Conservation (phyloP, 345 rosid species). For the Microcos paniculata region DNA sequence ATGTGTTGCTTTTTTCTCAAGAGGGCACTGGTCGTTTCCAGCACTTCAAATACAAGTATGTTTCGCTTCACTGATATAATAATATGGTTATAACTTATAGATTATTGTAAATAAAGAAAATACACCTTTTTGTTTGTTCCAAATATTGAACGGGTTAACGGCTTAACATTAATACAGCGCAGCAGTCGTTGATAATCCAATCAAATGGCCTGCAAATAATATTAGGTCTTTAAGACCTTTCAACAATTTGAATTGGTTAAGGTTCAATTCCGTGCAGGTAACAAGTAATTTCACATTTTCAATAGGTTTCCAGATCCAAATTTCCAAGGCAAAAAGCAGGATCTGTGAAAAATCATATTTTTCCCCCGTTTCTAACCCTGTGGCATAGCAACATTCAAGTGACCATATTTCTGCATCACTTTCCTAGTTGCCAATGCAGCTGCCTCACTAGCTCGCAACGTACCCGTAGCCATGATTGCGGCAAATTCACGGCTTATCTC, state of each 20-base stretch:
- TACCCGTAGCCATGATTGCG: constrained; percentile 83
- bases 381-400: constrained; percentile 40
- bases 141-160: too few species aligned
- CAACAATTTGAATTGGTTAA: background rate
- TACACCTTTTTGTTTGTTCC: too few species aligned
- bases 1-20: too few species aligned
- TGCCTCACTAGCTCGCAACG: constrained; percentile 83
- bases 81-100: too few species aligned
- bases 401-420: constrained; percentile 89
- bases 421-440: constrained; percentile 81
- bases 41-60: too few species aligned
- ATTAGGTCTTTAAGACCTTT: background rate
- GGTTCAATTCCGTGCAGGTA: background rate
- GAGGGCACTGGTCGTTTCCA: too few species aligned
- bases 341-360: background rate
- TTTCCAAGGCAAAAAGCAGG: background rate
- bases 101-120: too few species aligned
- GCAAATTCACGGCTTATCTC: constrained; percentile 77
- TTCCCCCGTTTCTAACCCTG: constrained; percentile 24
- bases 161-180: background rate
- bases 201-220: background rate
- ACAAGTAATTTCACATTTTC: background rate
- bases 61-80: too few species aligned
- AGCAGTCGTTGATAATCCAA: too few species aligned
- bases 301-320: background rate